These are phyloP conservation scores for Guyanaporus albipodus DNA, from an alignment of 768 basidiomycete species.

Conservation along the genomic window DNA sequence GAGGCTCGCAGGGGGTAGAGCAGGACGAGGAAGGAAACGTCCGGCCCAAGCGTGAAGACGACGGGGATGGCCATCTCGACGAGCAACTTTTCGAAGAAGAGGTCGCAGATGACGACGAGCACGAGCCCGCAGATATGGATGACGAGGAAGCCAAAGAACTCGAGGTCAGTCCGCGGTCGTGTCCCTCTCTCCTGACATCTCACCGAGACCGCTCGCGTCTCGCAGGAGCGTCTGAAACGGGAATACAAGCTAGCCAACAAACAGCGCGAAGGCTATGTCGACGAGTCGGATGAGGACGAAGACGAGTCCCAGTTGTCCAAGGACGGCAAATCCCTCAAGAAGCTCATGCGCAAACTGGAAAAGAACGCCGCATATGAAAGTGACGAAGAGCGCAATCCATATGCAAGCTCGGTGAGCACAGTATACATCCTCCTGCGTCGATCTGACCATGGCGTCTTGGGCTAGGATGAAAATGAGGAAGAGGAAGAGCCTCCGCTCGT, in stretches of 20 bases:
- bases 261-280: constrained; percentile 61
- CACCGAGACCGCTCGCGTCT: too few species aligned
- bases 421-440: not conserved
- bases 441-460: constrained; percentile 2
- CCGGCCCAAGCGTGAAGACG: constrained; percentile 55
- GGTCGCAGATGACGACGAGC: constrained; percentile 86
- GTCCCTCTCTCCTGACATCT: not conserved
- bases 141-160: constrained; percentile 84
- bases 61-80: constrained; percentile 77
- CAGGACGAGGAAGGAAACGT: constrained; percentile 64
- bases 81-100: constrained; percentile 82
- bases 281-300: constrained; percentile 73
- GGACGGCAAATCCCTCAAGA: constrained; percentile 79
- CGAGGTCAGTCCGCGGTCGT: constrained; percentile 47
- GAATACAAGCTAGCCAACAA: constrained; percentile 80
- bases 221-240: constrained; percentile 76
- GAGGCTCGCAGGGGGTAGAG: constrained; percentile 54
- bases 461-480: constrained; percentile 67
- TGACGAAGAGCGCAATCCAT: constrained; percentile 78
- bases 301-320: constrained; percentile 57
- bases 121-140: constrained; percentile 64
- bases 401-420: constrained; percentile 65
- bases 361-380: constrained; percentile 79
- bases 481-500: constrained; percentile 54
- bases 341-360: constrained; percentile 79